These are phyloP conservation scores for Termitomyces sp. DNA, from an alignment of 768 basidiomycete species.

Conservation along the genomic window DNA sequence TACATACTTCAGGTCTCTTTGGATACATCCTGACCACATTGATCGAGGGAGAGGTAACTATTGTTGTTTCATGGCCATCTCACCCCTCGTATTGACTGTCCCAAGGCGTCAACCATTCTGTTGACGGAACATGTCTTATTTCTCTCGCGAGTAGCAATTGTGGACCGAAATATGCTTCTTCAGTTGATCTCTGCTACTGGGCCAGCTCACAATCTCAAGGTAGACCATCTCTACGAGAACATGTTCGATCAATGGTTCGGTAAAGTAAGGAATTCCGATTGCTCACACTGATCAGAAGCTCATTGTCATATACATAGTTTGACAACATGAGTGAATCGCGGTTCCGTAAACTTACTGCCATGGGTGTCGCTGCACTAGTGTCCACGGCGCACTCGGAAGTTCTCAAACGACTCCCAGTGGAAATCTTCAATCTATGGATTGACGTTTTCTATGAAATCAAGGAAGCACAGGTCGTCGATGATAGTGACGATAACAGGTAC, in stretches of 20 bases:
- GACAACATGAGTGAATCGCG: conserved; percentile 87
- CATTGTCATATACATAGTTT: conserved; percentile 46
- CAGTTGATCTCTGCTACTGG: conserved; percentile 66
- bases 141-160: conserved; percentile 67
- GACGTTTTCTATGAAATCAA: conserved; percentile 86
- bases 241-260: conserved; percentile 82
- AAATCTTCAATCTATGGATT: conserved; percentile 83
- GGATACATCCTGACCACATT: conserved; percentile 52
- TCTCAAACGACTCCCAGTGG: conserved; percentile 62
- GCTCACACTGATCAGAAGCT: conserved; percentile 1
- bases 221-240: conserved; percentile 55
- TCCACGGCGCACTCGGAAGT: conserved; percentile 72
- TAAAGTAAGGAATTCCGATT: conserved; percentile 41
- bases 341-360: conserved; percentile 77
- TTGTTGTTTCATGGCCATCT: background rate
- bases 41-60: conserved; percentile 60
- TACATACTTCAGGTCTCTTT: conserved; percentile 76
- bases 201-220: conserved; percentile 35
- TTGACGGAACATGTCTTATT: conserved; percentile 70
- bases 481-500: conserved; percentile 33
- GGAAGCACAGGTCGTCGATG: conserved; percentile 46
- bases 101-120: conserved; percentile 36
- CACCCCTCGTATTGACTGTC: conserved; percentile 3
- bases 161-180: conserved; percentile 61
- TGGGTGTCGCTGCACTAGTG: conserved; percentile 75